Evolutionary conservation across 192 early-diverging fungal species (phyloP), one percentile per base, ranked within the genome.

Genomic region (Gryganskiella cystojenkinii): DNA sequence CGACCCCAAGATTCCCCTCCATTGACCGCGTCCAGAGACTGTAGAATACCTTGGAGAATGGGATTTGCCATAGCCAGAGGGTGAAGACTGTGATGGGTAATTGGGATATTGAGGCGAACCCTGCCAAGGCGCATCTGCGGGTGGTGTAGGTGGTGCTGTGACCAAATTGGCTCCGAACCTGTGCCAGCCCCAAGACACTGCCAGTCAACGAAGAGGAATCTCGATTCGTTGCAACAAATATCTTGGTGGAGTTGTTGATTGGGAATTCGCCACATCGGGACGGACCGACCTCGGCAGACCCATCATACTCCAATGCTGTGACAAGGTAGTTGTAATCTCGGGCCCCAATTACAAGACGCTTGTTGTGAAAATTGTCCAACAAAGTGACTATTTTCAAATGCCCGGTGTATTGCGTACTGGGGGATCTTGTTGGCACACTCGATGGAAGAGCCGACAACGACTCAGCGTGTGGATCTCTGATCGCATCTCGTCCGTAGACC

Each of bases 111-210:
- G n/a, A n/a, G n/a, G n/a, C n/a, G n/a, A n/a, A n/a, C 14, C 56
- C 56, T 17, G 8, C 34, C n/a, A 58, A 25, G 19, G 56, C 56
- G 20, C 33, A 35, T 31, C 56, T 24, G 22, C 56, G 56, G 37
- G 56, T 58, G 20, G 56, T 58, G 27, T 58, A 58, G 22, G 56
- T 58, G 37, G 56, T 27, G 6, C 33, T 35, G 40, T 58, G 56
- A 13, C 56, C 56, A 22, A 58, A 58, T 13, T 58, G 56, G 37
- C 56, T 58, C 56, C 56, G 30, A 3, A 58, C 40, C 34, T 58
- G 56, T 25, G 56, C 56, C 56, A 58, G 27, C 15, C 56, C 56
- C 19, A 43, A 35, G 7, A 43, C 40, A 11, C 15, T 35, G 2
- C 19, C 56, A 44, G 17, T 24, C 14, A 58, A 22, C 9, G 20